Percentiles rank a stretch among this genome's conserved stretches.
These are phyloP conservation scores for Dictyostelium citrinum DNA, from an alignment of 78 protist genomes.

Conservation along the genomic window DNA sequence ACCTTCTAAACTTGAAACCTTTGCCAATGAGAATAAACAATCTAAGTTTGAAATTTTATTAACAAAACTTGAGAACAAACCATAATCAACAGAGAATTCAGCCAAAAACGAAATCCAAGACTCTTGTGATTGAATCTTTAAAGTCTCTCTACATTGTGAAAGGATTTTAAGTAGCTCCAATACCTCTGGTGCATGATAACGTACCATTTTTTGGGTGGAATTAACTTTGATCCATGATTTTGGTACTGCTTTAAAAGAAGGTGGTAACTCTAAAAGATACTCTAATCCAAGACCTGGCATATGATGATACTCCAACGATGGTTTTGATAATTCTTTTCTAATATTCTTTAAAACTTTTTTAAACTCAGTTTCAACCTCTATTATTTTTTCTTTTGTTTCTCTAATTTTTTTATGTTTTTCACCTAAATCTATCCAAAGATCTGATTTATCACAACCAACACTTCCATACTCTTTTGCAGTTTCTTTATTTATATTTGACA, in stretches of 20 bases:
- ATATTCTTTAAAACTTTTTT: slow-evolving; percentile 16
- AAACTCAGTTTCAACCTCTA: neutral
- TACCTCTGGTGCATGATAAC: slow-evolving; percentile 61
- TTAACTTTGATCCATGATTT: slow-evolving; percentile 71
- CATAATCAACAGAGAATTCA: slow-evolving; percentile 55
- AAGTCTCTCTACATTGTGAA: slow-evolving; percentile 23
- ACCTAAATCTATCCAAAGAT: slow-evolving; percentile 19
- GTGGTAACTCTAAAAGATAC: slow-evolving; percentile 73
- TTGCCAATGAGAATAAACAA: slow-evolving; percentile 45
- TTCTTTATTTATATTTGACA: neutral
- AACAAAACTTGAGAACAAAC: slow-evolving; percentile 21
- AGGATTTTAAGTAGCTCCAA: neutral
- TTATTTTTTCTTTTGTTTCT: slow-evolving; percentile 4
- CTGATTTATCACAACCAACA: slow-evolving; percentile 10
- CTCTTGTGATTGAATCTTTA: slow-evolving; percentile 31
- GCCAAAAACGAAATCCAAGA: slow-evolving; percentile 71
- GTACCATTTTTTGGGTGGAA: slow-evolving; percentile 19
- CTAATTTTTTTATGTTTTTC: neutral
- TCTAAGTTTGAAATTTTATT: slow-evolving; percentile 45
- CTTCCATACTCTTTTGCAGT: slow-evolving; percentile 1
- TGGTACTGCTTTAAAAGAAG: slow-evolving; percentile 38
- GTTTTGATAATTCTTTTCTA: slow-evolving; percentile 39
- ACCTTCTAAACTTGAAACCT: slow-evolving; percentile 14
- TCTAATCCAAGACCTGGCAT: slow-evolving; percentile 35
- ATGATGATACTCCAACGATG: slow-evolving; percentile 70